Evolutionary conservation across 257 asterid genomes (phyloP).

Genomic region (Coffea canephora): DNA sequence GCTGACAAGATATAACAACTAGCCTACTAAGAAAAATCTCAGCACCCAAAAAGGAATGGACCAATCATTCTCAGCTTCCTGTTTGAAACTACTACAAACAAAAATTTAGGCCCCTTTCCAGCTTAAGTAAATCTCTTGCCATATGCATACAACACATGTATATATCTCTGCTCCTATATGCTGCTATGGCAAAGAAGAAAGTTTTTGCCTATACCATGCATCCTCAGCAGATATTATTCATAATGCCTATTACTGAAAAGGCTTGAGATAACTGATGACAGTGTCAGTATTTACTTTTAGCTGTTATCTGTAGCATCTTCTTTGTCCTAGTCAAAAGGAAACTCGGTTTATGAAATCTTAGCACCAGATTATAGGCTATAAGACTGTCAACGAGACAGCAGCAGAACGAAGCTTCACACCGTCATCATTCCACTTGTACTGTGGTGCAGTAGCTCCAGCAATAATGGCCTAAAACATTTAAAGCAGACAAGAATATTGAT

Average conservation of each 20-base stretch:
- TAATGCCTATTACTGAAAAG: neutral
- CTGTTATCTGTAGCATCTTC: neutral
- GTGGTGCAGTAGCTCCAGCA: conserved; percentile 89
- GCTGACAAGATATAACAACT: neutral
- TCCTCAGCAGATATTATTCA: neutral
- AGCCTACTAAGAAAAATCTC: neutral
- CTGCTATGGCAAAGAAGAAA: neutral
- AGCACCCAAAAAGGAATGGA: neutral
- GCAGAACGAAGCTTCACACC: conserved; percentile 88
- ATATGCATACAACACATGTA: neutral
- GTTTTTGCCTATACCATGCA: neutral
- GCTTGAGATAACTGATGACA: neutral
- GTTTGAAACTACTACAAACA: neutral
- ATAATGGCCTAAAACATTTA: conserved; percentile 49
- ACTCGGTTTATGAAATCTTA: neutral
- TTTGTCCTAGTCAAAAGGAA: neutral
- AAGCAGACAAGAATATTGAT: neutral
- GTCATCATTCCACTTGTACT: conserved; percentile 62
- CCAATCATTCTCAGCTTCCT: neutral
- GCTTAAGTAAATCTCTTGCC: neutral
- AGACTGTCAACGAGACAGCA: conserved; percentile 69
- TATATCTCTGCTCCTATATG: neutral
- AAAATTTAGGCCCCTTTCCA: neutral
- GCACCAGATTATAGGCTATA: conserved; percentile 20
- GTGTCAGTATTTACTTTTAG: neutral